Evolutionary conservation across 768 basidiomycete genomes (phyloP), one percentile per base, ranked within the genome.

Genomic region (Auriculariales sp.): DNA sequence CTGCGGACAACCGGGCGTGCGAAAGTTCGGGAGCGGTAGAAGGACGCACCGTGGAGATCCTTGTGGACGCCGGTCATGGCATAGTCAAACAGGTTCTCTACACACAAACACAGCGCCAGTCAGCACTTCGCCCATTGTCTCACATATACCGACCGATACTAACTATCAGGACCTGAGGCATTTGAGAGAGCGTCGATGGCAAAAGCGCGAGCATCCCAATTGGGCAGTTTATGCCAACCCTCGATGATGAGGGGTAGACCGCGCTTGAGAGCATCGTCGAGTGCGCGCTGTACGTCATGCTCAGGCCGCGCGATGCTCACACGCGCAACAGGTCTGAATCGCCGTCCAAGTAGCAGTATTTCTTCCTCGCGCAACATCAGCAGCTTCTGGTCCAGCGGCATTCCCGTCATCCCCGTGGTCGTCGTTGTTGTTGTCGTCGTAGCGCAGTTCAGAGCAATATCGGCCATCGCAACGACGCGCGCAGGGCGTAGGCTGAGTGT

Each of bases 241-340:
- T 75, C 66, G 14, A 91, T 71, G 25, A 90, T 73, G 46, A 87
- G 56, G 1, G 87, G 87, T 11, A 62, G 52, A 1, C 83, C 83
- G 14, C 58, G 53, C 3, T 53, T 45, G 44, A 86, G 82, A 42
- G 75, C 70, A 7, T 64, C 47, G 28, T 61, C 54, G 28, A 86
- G 69, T 31, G 58, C 59, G 2, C 58, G 49, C 2, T 61, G 50
- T 22, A 74, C 56, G 2, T 55, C 58, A 3, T 59, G 56, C 28
- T 61, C 54, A 9, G 54, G 55, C 28, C 54, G 58, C 17, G 61
- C 59, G 0, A 63, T 65, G 4, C 66, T 63, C 4, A 75, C 56
- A 4, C 74, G 71, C 29, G 58, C 52, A 28, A 77, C 62, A 12
- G 50, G 50, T 34, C 56, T 46, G 59, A 84, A 85, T 30, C 68